Base-by-base conservation (phyloP, 2,329 filamentous ascomycete species). In the Simplicillium sp. region DNA sequence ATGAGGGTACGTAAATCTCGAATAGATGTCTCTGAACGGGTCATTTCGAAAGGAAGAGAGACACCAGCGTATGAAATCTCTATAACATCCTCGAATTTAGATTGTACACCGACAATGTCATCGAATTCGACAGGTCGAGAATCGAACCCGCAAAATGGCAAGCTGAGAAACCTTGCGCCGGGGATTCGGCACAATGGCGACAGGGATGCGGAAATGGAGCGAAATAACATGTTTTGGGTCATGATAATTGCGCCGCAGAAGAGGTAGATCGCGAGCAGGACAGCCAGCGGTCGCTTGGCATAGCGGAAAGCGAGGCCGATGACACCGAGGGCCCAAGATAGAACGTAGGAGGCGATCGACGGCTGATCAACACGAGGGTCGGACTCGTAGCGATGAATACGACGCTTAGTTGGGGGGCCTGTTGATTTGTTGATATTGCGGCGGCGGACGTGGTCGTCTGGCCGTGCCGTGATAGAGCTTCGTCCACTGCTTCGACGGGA, bases 1-100 rank as follows among this genome's bases (percentile, higher is more conserved):
- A 94, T 82, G 35, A 88, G 70, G 18, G 77, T 81, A 28, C 82
- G 77, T 17, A 92, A 63, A 51, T 89, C 85, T 33, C 85, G 75
- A 29, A 92, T 80, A 1, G 82, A 80, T 2, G 77, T 69, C 58
- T 90, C 84, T 3, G 81, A 80, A 9, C 78, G 74, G 63, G 87
- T 89, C 79, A 92, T 88, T 50, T 87, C 82, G 49, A 84, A 68
- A 0, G 85, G 85, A 3, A 92, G 62, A 2, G 77, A 77, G 2
- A 80, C 75, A 1, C 80, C 77, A 16, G 79, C 71, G 2, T 77
- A 73, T 13, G 77, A 78, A 44, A 78, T 75, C 48, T 85, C 76
- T 4, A 92, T 62, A 1, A 92, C 78, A 43, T 83, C 75, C 58
- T 88, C 84, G 42, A 94, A 87, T 20, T 80, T 73, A n/a, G 75